These are phyloP conservation scores for Niveomyces coronatus DNA, from an alignment of 2,329 filamentous ascomycete genomes.

Conservation along the genomic window DNA sequence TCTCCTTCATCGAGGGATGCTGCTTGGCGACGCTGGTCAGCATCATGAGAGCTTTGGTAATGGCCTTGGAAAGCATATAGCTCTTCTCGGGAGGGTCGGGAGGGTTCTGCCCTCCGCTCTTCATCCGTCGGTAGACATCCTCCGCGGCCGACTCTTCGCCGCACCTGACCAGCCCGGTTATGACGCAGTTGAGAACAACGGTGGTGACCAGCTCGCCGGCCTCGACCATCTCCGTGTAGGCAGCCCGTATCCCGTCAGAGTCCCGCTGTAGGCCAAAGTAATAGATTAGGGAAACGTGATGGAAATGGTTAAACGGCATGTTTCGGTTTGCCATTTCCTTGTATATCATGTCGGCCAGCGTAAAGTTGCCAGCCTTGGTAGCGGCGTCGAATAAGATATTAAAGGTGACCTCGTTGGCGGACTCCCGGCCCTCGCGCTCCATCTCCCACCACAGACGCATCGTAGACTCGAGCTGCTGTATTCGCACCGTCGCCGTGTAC, in stretches of 20 bases:
- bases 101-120: constrained; percentile 39
- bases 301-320: constrained; percentile 63
- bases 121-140: constrained; percentile 78
- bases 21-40: constrained; percentile 44
- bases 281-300: constrained; percentile 72
- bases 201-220: constrained; percentile 84
- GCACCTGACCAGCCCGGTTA: constrained; percentile 64
- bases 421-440: constrained; percentile 60
- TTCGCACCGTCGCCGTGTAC: constrained; percentile 52
- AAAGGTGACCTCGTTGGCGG: constrained; percentile 71
- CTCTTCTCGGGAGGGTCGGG: constrained; percentile 32
- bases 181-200: constrained; percentile 75
- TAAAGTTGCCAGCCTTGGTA: constrained; percentile 73
- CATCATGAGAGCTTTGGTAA: constrained; percentile 48
- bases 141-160: constrained; percentile 70
- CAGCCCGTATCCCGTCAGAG: constrained; percentile 60
- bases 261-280: constrained; percentile 70
- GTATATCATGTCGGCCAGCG: constrained; percentile 74
- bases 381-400: constrained; percentile 88
- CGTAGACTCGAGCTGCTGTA: constrained; percentile 47
- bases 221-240: constrained; percentile 76
- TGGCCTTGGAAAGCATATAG: constrained; percentile 36
- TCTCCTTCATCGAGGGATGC: constrained; percentile 41
- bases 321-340: constrained; percentile 66
- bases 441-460: constrained; percentile 81